Base-by-base conservation (phyloP, 2,329 filamentous ascomycete species). In the Beauveria caledonica region DNA sequence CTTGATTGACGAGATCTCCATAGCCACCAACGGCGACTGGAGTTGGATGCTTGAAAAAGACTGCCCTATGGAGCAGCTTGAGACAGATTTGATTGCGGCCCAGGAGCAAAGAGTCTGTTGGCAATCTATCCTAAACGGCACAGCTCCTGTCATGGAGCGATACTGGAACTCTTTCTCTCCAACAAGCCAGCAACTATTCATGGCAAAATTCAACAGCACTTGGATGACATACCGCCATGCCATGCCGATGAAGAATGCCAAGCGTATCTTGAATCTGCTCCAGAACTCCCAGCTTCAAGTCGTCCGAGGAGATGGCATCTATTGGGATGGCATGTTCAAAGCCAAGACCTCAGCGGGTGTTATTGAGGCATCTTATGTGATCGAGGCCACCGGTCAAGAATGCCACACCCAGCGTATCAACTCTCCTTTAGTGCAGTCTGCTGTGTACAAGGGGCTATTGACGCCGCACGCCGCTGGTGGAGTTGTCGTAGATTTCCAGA, bases 181-280 rank as follows among this genome's bases (percentile, higher is more conserved):
- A 9, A 46, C 46, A 7, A 61, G 60, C 39, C 54, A 58, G 23
- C 9, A 52, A 39, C 36, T 61, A 2, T 61, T 61, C 21, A 58
- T 61, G 60, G 39, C 45, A 17, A 58, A 58, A 29, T 58, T 61
- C 21, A 61, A 61, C 29, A 58, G 53, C 17, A 5, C 60, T 0
- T 61, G 60, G 60, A 61, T 61, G 60, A 58, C 53, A 4, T 61
- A 61, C 48, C 60, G 60, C 11, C 60, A 61, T 25, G 53, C 60
- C 17, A 61, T 61, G 60, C 60, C 54, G 3, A 21, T 58, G 11
- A 58, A 53, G 48, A 61, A 61, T 23, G 60, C 53, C 21, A 21
- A 39, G 19, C 53, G 54, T 2, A 19, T 61, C 1, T 17, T 58
- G 9, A n/a, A 21, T 9, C 8, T 61, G 23, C 54, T 61, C 8